These are phyloP conservation scores for Kandelia obovata DNA, from an alignment of 345 rosid species.

Conservation along the genomic window DNA sequence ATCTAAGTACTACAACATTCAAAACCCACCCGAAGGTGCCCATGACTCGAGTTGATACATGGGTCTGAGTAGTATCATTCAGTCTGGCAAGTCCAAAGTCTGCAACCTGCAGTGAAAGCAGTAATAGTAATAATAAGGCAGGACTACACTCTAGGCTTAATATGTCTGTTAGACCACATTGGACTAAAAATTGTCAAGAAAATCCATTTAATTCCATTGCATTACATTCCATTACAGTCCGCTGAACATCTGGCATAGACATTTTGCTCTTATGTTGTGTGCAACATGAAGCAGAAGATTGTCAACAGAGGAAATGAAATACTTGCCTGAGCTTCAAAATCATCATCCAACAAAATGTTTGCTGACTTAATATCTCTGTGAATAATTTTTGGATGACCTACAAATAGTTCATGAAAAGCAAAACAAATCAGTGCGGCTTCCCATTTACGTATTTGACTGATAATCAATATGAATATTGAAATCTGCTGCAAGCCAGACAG, in stretches of 20 bases:
- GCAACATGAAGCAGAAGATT: neutral
- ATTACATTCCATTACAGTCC: too few relatives aligned
- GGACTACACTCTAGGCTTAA: neutral
- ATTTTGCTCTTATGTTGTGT: neutral
- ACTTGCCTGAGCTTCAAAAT: constrained; percentile 80
- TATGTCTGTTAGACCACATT: too few relatives aligned
- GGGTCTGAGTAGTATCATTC: constrained; percentile 70
- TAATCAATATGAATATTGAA: neutral
- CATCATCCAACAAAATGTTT: constrained; percentile 75
- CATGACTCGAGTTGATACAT: constrained; percentile 99
- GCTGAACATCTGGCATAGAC: neutral
- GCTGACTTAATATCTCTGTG: constrained; percentile 95
- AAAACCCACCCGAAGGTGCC: constrained; percentile 92
- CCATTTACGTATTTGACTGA: neutral
- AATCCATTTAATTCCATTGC: too few relatives aligned
- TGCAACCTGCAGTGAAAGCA: constrained; percentile 58
- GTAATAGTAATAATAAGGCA: neutral
- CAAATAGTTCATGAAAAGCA: constrained; percentile 12
- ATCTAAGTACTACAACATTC: neutral
- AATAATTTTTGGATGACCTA: constrained; percentile 92
- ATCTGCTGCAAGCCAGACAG: too few relatives aligned
- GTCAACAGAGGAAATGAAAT: neutral
- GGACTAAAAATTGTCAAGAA: too few relatives aligned
- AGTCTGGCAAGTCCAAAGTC: constrained; percentile 98
- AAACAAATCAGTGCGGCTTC: neutral